phyloP scores from a whole-genome alignment of 2,329 filamentous ascomycete genomes.

The Calonectria hongkongensis region DNA sequence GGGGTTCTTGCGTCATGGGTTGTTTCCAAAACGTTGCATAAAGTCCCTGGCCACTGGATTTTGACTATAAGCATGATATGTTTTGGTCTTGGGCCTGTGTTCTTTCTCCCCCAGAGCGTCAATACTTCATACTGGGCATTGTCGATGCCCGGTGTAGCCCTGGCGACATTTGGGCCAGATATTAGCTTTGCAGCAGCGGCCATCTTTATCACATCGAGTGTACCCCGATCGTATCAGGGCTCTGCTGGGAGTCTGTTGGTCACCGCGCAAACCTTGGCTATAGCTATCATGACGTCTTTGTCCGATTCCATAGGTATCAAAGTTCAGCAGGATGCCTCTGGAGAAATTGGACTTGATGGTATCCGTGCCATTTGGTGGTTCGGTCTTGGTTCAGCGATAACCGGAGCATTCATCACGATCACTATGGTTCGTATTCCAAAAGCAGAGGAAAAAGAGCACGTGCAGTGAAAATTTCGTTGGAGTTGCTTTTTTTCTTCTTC shows the following conservation, averaged over 20 bases:
- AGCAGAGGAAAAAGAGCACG: slow-evolving; percentile 1
- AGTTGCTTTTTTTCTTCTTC: no score
- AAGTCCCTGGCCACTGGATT: not conserved
- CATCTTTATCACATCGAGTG: not conserved
- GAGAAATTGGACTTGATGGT: not conserved
- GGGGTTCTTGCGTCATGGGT: not conserved
- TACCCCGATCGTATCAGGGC: not conserved
- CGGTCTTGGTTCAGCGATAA: not conserved
- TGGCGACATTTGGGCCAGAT: not conserved
- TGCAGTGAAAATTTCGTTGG: not conserved
- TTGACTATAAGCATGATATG: not conserved
- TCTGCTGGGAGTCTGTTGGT: not conserved
- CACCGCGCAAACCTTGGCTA: not conserved
- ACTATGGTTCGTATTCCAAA: not conserved
- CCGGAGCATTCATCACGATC: not conserved
- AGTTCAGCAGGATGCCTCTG: not conserved
- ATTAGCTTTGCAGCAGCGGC: not conserved
- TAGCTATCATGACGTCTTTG: slow-evolving; percentile 8
- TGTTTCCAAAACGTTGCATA: not conserved
- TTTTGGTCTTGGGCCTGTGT: not conserved
- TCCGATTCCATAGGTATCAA: not conserved
- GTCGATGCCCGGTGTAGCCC: not conserved
- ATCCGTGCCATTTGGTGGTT: slow-evolving; percentile 9
- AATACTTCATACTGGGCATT: not conserved
- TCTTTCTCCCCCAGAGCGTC: not conserved